These are phyloP conservation scores for Prunus mira DNA, from an alignment of 306 rosid species.

Conservation along the genomic window DNA sequence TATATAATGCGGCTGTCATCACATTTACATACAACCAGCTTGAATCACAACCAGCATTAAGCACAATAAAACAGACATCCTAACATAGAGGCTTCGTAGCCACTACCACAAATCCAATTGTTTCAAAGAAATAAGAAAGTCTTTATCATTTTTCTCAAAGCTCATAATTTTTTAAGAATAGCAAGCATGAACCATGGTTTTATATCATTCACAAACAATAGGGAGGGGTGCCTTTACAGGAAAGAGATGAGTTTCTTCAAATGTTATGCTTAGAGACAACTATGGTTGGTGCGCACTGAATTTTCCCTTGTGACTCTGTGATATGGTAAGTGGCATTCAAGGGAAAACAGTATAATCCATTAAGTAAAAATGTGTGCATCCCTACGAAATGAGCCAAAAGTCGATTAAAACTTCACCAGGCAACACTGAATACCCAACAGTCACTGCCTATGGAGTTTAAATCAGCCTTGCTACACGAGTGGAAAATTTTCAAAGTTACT, in stretches of 20 bases:
- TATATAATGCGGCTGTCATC: too few relatives aligned
- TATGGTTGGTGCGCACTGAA: background rate
- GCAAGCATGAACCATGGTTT: background rate
- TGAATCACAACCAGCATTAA: background rate
- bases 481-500: too few relatives aligned
- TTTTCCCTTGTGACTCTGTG: too few relatives aligned
- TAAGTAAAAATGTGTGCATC: background rate
- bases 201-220: background rate
- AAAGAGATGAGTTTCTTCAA: background rate
- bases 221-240: background rate
- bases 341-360: background rate
- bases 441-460: background rate
- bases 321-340: background rate
- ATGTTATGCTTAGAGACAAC: background rate
- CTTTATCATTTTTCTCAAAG: too few relatives aligned
- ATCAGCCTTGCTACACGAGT: background rate
- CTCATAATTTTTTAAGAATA: too few relatives aligned
- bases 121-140: background rate
- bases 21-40: too few relatives aligned
- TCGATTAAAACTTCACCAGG: background rate
- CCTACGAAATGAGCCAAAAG: background rate
- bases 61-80: background rate
- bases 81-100: background rate
- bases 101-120: background rate
- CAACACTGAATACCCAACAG: background rate